phyloP scores from a whole-genome alignment of 305 asterid genomes.

The Fraxinus ornus region DNA sequence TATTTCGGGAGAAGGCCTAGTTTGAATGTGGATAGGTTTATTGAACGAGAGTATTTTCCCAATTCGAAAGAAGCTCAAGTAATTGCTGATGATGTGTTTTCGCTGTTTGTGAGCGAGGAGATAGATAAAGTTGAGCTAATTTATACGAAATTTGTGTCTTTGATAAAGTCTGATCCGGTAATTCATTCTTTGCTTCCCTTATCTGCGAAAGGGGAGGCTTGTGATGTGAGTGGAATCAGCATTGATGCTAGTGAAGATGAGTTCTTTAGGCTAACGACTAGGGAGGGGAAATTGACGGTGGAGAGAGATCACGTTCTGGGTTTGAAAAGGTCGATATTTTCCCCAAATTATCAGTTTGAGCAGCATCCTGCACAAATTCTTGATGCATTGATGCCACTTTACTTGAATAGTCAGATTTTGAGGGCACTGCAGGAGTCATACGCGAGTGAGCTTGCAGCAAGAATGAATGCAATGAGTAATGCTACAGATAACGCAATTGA shows the following conservation, averaged over 20 bases:
- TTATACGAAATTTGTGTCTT: conserved; percentile 64
- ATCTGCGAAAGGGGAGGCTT: conserved; percentile 44
- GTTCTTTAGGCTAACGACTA: conserved; percentile 61
- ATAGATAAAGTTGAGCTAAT: conserved; percentile 83
- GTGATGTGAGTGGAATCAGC: conserved; percentile 49
- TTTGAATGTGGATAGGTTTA: conserved; percentile 44
- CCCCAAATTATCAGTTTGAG: conserved; percentile 57
- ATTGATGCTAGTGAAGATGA: conserved; percentile 59
- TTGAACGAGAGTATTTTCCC: conserved; percentile 58
- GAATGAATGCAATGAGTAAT: conserved; percentile 80
- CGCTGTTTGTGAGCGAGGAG: conserved; percentile 61
- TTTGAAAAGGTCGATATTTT: conserved; percentile 14
- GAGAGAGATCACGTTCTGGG: conserved; percentile 46
- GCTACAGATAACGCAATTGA: conserved; percentile 77
- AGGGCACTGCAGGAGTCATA: conserved; percentile 80
- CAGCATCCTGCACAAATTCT: conserved; percentile 88
- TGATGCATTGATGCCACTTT: conserved; percentile 84
- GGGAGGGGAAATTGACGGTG: conserved; percentile 58
- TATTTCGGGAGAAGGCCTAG: conserved; percentile 42
- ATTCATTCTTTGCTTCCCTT: conserved; percentile 67
- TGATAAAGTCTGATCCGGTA: conserved; percentile 64
- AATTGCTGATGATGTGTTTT: conserved; percentile 75
- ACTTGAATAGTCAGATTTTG: conserved; percentile 78
- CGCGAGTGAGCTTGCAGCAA: conserved; percentile 70
- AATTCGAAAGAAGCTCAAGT: conserved; percentile 73